phyloP scores from a whole-genome alignment of 306 rosid species.

The Delonix regia region DNA sequence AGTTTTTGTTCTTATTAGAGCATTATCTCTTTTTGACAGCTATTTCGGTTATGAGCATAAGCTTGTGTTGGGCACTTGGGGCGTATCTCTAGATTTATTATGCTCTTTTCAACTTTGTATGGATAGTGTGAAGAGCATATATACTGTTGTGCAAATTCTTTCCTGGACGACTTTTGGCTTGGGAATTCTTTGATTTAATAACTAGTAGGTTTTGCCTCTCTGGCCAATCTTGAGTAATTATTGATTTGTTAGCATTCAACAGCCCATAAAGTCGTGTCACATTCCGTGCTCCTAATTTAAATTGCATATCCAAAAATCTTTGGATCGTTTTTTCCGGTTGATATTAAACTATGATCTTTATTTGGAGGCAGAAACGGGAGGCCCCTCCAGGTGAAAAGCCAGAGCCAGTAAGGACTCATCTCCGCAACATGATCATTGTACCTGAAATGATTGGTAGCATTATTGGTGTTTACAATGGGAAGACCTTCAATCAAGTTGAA shows the following conservation, averaged over 20 bases:
- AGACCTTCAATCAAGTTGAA: slow-evolving; percentile 51
- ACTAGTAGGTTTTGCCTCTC: background rate
- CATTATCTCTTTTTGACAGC: background rate
- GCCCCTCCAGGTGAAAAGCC: slow-evolving; percentile 51
- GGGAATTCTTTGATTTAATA: background rate
- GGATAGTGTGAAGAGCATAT: background rate
- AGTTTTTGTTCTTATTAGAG: background rate
- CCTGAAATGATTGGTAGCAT: slow-evolving; percentile 41
- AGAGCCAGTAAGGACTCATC: slow-evolving; percentile 43
- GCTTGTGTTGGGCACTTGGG: background rate
- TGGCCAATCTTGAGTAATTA: background rate
- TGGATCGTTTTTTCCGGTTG: background rate
- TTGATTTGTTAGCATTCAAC: background rate
- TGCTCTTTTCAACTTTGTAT: background rate
- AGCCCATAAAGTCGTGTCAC: background rate
- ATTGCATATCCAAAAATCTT: background rate
- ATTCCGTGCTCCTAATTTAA: background rate
- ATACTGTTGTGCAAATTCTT: background rate
- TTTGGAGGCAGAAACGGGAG: slow-evolving; percentile 41
- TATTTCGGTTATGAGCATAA: too few species aligned
- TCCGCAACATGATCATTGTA: slow-evolving; percentile 46
- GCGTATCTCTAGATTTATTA: background rate
- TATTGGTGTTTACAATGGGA: slow-evolving; percentile 39
- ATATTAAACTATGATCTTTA: background rate
- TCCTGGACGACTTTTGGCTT: background rate